These are phyloP conservation scores for Emericellopsis cladophorae DNA, from an alignment of 2,329 filamentous ascomycete species.

Conservation along the genomic window DNA sequence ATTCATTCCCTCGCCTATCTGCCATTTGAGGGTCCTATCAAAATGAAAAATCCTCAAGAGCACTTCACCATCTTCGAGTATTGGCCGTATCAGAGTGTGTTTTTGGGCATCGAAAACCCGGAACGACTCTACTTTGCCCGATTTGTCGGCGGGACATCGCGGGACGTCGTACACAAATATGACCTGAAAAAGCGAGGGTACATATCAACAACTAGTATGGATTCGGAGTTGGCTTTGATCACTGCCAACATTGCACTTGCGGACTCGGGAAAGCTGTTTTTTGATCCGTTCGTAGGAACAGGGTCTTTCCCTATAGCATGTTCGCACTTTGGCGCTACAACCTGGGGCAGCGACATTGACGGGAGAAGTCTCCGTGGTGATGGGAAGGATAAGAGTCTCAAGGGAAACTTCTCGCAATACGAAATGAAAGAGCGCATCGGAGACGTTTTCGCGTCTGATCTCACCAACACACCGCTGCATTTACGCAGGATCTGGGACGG, in stretches of 20 bases:
- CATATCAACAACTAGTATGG: slow-evolving; percentile 95
- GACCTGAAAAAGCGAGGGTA: slow-evolving; percentile 90
- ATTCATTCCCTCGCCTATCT: slow-evolving; percentile 77
- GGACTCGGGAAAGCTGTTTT: slow-evolving; percentile 72
- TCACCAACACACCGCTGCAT: slow-evolving; percentile 72
- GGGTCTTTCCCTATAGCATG: slow-evolving; percentile 86
- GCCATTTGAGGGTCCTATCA: slow-evolving; percentile 64
- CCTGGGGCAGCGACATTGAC: slow-evolving; percentile 87
- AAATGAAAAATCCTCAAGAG: slow-evolving; percentile 60
- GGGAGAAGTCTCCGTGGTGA: slow-evolving; percentile 75
- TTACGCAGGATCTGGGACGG: slow-evolving; percentile 60
- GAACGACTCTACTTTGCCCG: slow-evolving; percentile 58
- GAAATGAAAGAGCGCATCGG: slow-evolving; percentile 52
- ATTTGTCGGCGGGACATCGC: slow-evolving; percentile 50
- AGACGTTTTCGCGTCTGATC: slow-evolving; percentile 71
- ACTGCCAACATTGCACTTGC: slow-evolving; percentile 86
- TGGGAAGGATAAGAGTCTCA: slow-evolving; percentile 33
- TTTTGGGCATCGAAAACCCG: slow-evolving; percentile 36
- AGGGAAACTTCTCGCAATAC: slow-evolving; percentile 78
- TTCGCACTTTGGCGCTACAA: slow-evolving; percentile 75
- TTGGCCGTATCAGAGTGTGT: slow-evolving; percentile 47
- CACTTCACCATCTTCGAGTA: slow-evolving; percentile 76
- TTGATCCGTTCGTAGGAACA: slow-evolving; percentile 92
- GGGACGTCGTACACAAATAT: slow-evolving; percentile 59
- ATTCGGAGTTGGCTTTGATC: slow-evolving; percentile 80